Percentiles rank a stretch among this genome's conserved stretches.
Conservation (phyloP, 495 filamentous ascomycete genomes). For the Aspergillus sclerotioniger region DNA sequence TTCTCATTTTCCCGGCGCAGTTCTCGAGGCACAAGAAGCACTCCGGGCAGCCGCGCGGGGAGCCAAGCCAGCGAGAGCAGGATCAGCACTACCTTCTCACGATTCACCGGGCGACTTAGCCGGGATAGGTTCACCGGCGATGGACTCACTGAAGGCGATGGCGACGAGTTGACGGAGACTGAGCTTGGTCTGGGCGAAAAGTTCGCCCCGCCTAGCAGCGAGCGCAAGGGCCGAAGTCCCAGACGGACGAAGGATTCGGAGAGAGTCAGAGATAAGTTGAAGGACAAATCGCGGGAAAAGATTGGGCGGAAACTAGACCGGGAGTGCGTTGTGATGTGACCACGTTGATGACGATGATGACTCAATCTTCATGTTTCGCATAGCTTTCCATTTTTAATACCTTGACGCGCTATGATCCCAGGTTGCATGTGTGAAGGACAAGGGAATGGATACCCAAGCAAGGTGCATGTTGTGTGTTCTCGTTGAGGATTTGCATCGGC, state of each 20-base stretch:
- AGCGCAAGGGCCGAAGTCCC: constrained; percentile 33
- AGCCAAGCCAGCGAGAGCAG: constrained; percentile 67
- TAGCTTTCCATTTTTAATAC: not conserved
- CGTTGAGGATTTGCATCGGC: not conserved
- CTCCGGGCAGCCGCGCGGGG: constrained; percentile 61
- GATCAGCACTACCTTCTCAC: constrained; percentile 64
- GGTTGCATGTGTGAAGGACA: not conserved
- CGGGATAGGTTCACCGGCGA: constrained; percentile 40
- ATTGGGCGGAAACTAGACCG: constrained; percentile 58
- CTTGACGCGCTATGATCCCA: not conserved
- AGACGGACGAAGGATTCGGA: constrained; percentile 29
- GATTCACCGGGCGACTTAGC: constrained; percentile 56
- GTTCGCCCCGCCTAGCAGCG: constrained; percentile 19
- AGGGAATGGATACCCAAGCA: constrained; percentile 9
- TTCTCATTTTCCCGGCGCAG: constrained; percentile 56
- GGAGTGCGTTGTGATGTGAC: constrained; percentile 55
- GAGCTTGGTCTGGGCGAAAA: constrained; percentile 30
- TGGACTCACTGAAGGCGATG: constrained; percentile 30
- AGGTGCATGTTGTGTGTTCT: not conserved
- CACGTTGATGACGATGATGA: constrained; percentile 1
- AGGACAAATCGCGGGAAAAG: constrained; percentile 47
- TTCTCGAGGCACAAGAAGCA: constrained; percentile 53
- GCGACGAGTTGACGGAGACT: constrained; percentile 33
- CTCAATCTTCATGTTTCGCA: not conserved
- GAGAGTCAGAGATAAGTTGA: constrained; percentile 28